Evolutionary conservation across 306 rosid genomes (phyloP).

Genomic region (Castanospermum australe): DNA sequence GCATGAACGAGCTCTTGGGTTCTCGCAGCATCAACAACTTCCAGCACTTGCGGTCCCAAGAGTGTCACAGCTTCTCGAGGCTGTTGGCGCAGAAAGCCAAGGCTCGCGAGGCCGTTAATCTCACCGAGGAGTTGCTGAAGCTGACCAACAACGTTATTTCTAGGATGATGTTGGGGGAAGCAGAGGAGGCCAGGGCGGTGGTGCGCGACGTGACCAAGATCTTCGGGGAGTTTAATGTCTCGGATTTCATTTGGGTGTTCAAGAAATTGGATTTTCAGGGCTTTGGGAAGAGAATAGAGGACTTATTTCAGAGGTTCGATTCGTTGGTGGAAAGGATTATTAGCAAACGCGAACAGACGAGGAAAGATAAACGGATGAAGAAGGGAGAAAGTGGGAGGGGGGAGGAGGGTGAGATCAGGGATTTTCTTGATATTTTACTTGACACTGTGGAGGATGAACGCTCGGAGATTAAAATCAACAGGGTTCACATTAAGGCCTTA

Average conservation of each 20-base stretch:
- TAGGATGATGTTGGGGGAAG: conserved; percentile 39
- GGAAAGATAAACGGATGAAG: background rate
- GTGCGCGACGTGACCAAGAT: conserved; percentile 5
- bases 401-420: background rate
- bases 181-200: conserved; percentile 17
- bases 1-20: conserved; percentile 27
- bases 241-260: conserved; percentile 36
- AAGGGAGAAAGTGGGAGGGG: background rate
- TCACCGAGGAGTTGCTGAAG: conserved; percentile 27
- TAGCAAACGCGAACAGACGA: background rate
- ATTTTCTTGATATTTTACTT: conserved; percentile 1
- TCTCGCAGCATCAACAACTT: background rate
- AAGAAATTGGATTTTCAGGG: conserved; percentile 35
- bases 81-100: background rate
- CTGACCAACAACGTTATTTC: conserved; percentile 31
- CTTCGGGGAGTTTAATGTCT: conserved; percentile 15
- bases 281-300: conserved; percentile 37
- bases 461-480: background rate
- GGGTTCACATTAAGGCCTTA: conserved; percentile 8
- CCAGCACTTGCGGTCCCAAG: conserved; percentile 6
- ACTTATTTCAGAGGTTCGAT: conserved; percentile 20
- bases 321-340: conserved; percentile 28
- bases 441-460: background rate
- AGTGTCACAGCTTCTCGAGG: background rate
- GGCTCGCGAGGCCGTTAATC: conserved; percentile 11